Conservation (phyloP, 805 yeast species). For the Saccharomycopsis fibuligera region DNA sequence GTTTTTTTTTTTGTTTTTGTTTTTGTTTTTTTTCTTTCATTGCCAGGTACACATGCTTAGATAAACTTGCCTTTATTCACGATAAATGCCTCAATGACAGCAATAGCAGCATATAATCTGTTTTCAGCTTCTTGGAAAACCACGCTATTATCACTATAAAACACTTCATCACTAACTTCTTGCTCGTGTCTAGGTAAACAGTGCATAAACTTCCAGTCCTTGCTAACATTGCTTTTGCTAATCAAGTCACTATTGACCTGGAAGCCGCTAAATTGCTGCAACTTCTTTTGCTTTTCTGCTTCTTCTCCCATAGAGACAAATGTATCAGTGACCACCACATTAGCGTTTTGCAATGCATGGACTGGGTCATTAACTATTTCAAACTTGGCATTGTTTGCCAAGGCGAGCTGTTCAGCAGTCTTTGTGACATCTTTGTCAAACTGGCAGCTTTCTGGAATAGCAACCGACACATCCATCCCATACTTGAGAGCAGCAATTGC, state of each 20-base stretch:
- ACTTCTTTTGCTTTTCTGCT: slow-evolving; percentile 59
- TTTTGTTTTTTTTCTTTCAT: too few relatives aligned
- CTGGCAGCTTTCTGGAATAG: slow-evolving; percentile 74
- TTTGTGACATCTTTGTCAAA: slow-evolving; percentile 49
- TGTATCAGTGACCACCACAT: slow-evolving; percentile 89
- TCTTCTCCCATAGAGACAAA: slow-evolving; percentile 99
- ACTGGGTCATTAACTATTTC: slow-evolving; percentile 65
- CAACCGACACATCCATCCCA: slow-evolving; percentile 77
- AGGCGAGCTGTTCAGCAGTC: slow-evolving; percentile 48
- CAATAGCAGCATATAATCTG: slow-evolving; percentile 92
- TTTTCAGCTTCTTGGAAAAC: slow-evolving; percentile 97
- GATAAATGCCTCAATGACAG: slow-evolving; percentile 86
- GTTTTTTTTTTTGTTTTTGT: too few relatives aligned
- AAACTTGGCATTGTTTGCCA: slow-evolving; percentile 44
- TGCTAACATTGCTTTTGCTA: slow-evolving; percentile 46
- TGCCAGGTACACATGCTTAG: neutral
- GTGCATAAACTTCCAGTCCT: slow-evolving; percentile 90
- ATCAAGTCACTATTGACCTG: slow-evolving; percentile 72
- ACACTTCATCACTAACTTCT: slow-evolving; percentile 91
- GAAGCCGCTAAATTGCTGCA: slow-evolving; percentile 79
- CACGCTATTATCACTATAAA: slow-evolving; percentile 73
- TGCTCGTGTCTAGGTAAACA: slow-evolving; percentile 94
- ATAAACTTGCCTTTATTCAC: slow-evolving; percentile 63
- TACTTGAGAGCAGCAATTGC: slow-evolving; percentile 78
- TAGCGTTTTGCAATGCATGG: slow-evolving; percentile 66